Evolutionary conservation across 2,329 filamentous ascomycete species (phyloP), one percentile per base, ranked within the genome.

Genomic region (Zymoseptoria crescenta): DNA sequence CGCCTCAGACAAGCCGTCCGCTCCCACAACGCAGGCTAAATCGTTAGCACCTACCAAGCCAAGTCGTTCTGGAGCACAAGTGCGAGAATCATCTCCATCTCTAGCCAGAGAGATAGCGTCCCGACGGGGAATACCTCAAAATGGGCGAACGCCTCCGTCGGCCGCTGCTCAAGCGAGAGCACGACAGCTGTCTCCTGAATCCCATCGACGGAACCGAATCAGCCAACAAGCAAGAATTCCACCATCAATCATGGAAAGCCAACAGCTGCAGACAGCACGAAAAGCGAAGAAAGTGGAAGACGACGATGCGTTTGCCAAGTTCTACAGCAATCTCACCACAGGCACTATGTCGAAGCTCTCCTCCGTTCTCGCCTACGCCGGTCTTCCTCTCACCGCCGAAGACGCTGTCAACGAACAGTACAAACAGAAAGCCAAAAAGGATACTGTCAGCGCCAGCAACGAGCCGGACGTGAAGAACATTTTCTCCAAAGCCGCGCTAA

Each of bases 341-440:
- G 90, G 83, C 56, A 83, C 96, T 53, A 89, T 97, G 70, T 94
- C 91, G 62, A 88, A 87, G 67, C 83, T 97, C 10, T 95, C 93
- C 0, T 91, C 92, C 0, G 92, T 92, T 1, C 79, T 99, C 29
- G 93, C 92, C 3, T 99, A 96, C 76, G 91, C 94, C 4, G 93
- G 93, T 0, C 82, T 99, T 8, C 94, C 94, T 0, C 80, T 99
- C 3, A 74, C 65, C 8, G 57, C 69, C 57, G 59, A 72, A 67
- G 60, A 73, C 62, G 51, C 69, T 2, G 68, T 64, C 30, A 55
- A 66, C 1, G 64, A 68, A 13, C 56, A 65, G 30, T 68, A 66
- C 20, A 54, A 65, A 4, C 27, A 61, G 9, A 72, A 68, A 56
- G 68, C 73, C 0, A 69, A 69, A 8, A 67, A 67, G 28, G 62